Evolutionary conservation across 106 monocot species (phyloP), one percentile per base, ranked within the genome.

Genomic region (Cymbidium sinense): DNA sequence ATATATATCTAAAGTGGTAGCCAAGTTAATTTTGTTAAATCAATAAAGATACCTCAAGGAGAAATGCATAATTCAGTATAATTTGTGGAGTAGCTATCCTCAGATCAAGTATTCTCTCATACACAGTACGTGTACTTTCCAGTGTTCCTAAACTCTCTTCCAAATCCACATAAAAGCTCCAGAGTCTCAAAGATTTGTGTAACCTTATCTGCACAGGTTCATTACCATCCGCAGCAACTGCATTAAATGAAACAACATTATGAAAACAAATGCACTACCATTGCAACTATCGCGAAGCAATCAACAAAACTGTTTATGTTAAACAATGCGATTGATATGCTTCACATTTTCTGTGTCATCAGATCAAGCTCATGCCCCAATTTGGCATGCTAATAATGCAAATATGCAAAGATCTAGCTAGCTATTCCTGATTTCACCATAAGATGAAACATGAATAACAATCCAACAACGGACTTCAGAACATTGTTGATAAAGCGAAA

Each of bases 11-110:
- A 25, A 15, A 0, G 30, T 36, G 34, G 37, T 21, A 71, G 35
- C 77, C 9, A 69, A 12, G 55, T 50, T 25, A 61, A 34, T 33
- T 35, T 47, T 15, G 71, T 43, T 25, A 25, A 31, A 36, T 23
- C 2, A 18, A 78, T 70, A 8, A 54, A 55, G 34, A 41, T 80
- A 98, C 98, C 98, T 98, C 98, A 39, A 98, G 86, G 75, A 98
- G 86, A 81, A 83, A 92, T 30, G 98, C 98, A 88, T 92, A 98
- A 77, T 98, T 98, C 37, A 98, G 85, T 71, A 98, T 88, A 28
- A 92, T 98, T 76, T 98, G 98, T 1, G 98, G 94, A 74, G 98
- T 98, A 19, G 98, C 94, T 77, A 98, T 98, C 86, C 94, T 84
- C 47, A 98, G 71, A 85, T 98, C 98, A 79, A 98, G 88, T 76